phyloP scores from a whole-genome alignment of 2,329 filamentous ascomycete species.

The Phoma sp. region DNA sequence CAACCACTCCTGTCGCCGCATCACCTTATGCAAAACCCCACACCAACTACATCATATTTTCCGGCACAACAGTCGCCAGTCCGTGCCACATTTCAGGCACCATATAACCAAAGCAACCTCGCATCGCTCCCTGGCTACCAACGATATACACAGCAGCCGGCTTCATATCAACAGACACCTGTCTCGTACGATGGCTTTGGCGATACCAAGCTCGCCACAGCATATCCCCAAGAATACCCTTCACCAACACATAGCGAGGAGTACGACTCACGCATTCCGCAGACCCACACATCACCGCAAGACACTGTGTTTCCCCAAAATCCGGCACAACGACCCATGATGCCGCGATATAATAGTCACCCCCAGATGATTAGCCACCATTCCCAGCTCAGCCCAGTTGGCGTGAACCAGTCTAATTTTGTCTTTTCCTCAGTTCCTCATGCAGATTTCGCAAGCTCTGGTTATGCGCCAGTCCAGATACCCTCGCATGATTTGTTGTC shows the following conservation, averaged over 20 bases:
- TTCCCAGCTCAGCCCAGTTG: slow-evolving; percentile 23
- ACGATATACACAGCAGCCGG: slow-evolving; percentile 30
- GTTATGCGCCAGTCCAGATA: slow-evolving; percentile 43
- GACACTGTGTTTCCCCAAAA: slow-evolving; percentile 34
- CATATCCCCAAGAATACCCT: slow-evolving; percentile 35
- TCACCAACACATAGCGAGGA: slow-evolving; percentile 28
- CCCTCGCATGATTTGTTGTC: slow-evolving; percentile 42
- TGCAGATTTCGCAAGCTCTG: slow-evolving; percentile 36
- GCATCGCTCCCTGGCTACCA: slow-evolving; percentile 26
- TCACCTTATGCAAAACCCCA: slow-evolving; percentile 37
- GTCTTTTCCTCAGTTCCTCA: slow-evolving; percentile 29
- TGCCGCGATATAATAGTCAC: slow-evolving; percentile 35
- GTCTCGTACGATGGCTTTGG: slow-evolving; percentile 31
- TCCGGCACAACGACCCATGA: slow-evolving; percentile 24
- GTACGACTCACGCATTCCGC: slow-evolving; percentile 29
- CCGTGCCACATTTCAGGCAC: slow-evolving; percentile 29
- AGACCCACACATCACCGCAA: slow-evolving; percentile 29
- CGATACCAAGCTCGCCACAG: slow-evolving; percentile 24
- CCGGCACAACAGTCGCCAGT: slow-evolving; percentile 36
- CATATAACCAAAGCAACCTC: slow-evolving; percentile 30
- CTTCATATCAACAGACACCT: slow-evolving; percentile 34
- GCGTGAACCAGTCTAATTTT: slow-evolving; percentile 29
- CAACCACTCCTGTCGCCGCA: slow-evolving; percentile 39
- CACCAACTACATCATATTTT: slow-evolving; percentile 41
- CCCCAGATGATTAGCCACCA: slow-evolving; percentile 27